These are phyloP conservation scores for Aspergillus wentii DNA, from an alignment of 495 filamentous ascomycete species.

Conservation along the genomic window DNA sequence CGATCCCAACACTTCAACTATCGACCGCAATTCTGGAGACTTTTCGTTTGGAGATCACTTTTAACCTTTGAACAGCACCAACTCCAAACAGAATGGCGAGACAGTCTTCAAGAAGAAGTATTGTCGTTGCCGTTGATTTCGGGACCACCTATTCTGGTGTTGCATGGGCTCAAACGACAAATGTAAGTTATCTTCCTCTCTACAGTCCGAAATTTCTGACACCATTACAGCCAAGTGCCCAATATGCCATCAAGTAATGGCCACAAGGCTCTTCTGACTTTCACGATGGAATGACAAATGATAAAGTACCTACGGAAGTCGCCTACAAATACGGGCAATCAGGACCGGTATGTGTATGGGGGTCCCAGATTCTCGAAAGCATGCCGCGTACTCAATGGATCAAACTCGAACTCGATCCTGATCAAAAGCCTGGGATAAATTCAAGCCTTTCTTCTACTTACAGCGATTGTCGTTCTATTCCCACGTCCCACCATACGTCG, in stretches of 20 bases:
- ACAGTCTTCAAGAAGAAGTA: constrained; percentile 3
- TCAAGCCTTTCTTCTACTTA: constrained; percentile 13
- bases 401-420: constrained; percentile 41
- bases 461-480: constrained; percentile 18
- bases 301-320: constrained; percentile 33
- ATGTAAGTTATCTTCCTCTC: constrained; percentile 15
- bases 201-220: not conserved
- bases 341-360: constrained; percentile 35
- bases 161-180: constrained; percentile 37
- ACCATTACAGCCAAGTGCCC: constrained; percentile 15
- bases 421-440: constrained; percentile 9
- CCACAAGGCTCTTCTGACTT: constrained; percentile 13
- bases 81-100: too few species aligned
- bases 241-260: constrained; percentile 18
- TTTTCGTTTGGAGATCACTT: too few species aligned
- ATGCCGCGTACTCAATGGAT: constrained; percentile 47
- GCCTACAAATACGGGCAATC: constrained; percentile 24
- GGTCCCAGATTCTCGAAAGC: constrained; percentile 39
- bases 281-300: constrained; percentile 25
- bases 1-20: too few species aligned
- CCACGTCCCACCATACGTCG: constrained; percentile 38
- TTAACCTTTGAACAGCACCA: too few species aligned
- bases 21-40: too few species aligned
- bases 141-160: constrained; percentile 48
- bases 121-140: constrained; percentile 37